These are phyloP conservation scores for Cyclotella baltica DNA, from an alignment of 108 stramenopile species.

Conservation along the genomic window DNA sequence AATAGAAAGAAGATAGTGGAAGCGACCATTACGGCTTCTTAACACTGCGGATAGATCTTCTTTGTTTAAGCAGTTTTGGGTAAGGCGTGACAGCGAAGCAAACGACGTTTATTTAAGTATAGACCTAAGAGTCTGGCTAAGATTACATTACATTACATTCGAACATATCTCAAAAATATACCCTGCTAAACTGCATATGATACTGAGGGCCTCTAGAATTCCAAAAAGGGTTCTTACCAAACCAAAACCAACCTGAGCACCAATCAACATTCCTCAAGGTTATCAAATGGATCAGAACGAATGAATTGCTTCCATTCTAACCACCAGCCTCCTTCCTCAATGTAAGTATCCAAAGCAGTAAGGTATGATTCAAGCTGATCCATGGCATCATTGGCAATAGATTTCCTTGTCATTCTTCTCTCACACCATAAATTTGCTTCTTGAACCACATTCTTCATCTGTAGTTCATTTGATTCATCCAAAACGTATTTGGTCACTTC, in stretches of 20 bases:
- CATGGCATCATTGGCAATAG: background rate
- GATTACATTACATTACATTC: too few relatives aligned
- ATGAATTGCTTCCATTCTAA: background rate
- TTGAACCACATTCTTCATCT: constrained; percentile 21
- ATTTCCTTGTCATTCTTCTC: background rate
- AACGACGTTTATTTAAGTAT: too few relatives aligned
- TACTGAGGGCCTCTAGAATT: background rate
- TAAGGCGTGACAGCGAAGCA: too few relatives aligned
- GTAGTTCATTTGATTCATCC: constrained; percentile 14
- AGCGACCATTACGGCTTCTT: too few relatives aligned
- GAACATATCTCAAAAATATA: too few relatives aligned
- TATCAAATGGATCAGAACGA: background rate
- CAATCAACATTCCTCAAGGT: background rate
- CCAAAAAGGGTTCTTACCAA: background rate
- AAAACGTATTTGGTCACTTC: constrained; percentile 18
- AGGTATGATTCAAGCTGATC: constrained; percentile 1
- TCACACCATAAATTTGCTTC: constrained; percentile 41
- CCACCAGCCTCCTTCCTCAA: background rate
- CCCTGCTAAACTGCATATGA: background rate
- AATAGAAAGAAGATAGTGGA: too few relatives aligned
- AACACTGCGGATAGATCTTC: too few relatives aligned
- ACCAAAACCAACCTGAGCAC: background rate
- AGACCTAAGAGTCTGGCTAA: too few relatives aligned
- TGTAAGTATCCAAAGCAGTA: background rate
- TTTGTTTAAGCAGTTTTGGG: too few relatives aligned